Conservation (phyloP, 306 rosid genomes). For the Pachyrhizus erosus region DNA sequence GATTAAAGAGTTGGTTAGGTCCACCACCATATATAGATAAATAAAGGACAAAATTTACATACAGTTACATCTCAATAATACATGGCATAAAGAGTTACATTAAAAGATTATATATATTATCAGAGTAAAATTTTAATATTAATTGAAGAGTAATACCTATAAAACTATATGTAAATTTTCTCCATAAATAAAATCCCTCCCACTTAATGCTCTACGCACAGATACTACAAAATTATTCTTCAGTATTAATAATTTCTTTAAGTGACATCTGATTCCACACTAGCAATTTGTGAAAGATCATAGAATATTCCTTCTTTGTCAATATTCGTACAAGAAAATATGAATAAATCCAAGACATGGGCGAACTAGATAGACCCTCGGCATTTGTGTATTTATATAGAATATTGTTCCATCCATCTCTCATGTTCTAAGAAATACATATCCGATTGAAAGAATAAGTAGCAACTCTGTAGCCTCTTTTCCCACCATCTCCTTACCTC, state of each 20-base stretch:
- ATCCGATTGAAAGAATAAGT: conserved; percentile 41
- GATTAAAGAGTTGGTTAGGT: background rate
- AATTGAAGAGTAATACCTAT: too few species aligned
- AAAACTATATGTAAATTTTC: too few species aligned
- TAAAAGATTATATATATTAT: too few species aligned
- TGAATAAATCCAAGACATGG: conserved; percentile 19
- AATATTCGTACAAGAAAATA: background rate
- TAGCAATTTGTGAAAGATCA: background rate
- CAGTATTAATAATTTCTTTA: background rate
- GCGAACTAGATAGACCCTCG: conserved; percentile 15
- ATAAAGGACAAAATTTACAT: too few species aligned
- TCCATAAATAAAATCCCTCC: background rate
- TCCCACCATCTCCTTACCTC: background rate
- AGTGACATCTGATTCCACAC: conserved; percentile 44
- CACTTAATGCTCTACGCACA: conserved; percentile 1
- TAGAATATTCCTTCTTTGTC: conserved; percentile 42
- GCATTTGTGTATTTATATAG: conserved; percentile 25
- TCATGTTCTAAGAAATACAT: background rate
- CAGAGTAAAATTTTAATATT: too few species aligned
- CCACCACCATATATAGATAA: conserved; percentile 26
- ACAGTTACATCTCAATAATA: too few species aligned
- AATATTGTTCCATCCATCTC: conserved; percentile 43
- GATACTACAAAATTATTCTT: background rate
- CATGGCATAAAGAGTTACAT: too few species aligned
- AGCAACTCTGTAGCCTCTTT: background rate